Evolutionary conservation across 2,329 filamentous ascomycete species (phyloP).

Genomic region (Lachnellula willkommii): DNA sequence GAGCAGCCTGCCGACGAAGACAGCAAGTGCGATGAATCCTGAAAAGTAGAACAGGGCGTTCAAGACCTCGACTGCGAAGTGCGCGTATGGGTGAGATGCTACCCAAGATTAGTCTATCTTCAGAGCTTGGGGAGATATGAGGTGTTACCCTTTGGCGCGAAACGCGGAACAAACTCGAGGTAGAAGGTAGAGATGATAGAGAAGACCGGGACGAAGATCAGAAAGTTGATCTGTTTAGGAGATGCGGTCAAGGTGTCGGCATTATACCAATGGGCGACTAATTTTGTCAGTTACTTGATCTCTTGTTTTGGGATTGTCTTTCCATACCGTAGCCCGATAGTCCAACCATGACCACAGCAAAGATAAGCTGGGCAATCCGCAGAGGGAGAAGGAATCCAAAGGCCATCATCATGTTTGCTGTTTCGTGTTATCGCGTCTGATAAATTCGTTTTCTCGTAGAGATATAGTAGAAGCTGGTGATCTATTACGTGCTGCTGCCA

Average conservation of each 20-base stretch:
- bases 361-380: slow-evolving; percentile 41
- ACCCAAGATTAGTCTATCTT: not conserved
- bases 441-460: slow-evolving; percentile 2
- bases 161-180: slow-evolving; percentile 46
- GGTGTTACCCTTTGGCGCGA: slow-evolving; percentile 24
- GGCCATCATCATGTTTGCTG: slow-evolving; percentile 37
- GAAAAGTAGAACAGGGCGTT: slow-evolving; percentile 55
- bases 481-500: slow-evolving; percentile 13
- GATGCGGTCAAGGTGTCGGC: slow-evolving; percentile 48
- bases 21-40: slow-evolving; percentile 53
- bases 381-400: slow-evolving; percentile 39
- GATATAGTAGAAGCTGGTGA: slow-evolving; percentile 1
- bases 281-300: slow-evolving; percentile 14
- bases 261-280: slow-evolving; percentile 58
- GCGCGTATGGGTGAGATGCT: slow-evolving; percentile 45
- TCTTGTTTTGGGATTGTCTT: not conserved
- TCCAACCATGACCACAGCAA: slow-evolving; percentile 42
- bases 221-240: slow-evolving; percentile 53
- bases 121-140: not conserved
- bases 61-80: slow-evolving; percentile 44
- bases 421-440: not conserved
- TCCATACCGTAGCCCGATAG: slow-evolving; percentile 45
- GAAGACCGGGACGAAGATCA: slow-evolving; percentile 50
- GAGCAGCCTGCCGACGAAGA: slow-evolving; percentile 50
- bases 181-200: slow-evolving; percentile 51